Evolutionary conservation across 2,329 filamentous ascomycete genomes (phyloP).

Genomic region (Polychaeton citri): DNA sequence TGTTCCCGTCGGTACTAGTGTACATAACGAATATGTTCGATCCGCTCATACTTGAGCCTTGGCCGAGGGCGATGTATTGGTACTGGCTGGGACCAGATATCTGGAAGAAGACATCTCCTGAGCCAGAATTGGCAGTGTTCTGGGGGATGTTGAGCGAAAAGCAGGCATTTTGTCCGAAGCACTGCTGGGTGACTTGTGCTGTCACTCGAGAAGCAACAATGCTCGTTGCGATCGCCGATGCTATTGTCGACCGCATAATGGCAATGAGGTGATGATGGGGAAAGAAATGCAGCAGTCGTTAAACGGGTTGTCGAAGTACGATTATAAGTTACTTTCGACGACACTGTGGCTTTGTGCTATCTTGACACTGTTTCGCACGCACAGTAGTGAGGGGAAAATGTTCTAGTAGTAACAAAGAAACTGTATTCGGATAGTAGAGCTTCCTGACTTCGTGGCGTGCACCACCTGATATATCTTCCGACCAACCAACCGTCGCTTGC

Average conservation of each 20-base stretch:
- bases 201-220: neutral
- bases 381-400: too few relatives aligned
- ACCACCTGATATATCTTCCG: too few relatives aligned
- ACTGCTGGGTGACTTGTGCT: constrained; percentile 5
- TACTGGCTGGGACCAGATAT: constrained; percentile 40
- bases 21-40: constrained; percentile 49
- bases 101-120: constrained; percentile 45
- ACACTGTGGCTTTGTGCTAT: too few relatives aligned
- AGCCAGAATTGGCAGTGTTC: constrained; percentile 35
- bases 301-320: too few relatives aligned
- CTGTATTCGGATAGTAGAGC: too few relatives aligned
- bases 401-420: too few relatives aligned
- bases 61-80: constrained; percentile 43
- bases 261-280: too few relatives aligned
- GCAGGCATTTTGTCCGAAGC: constrained; percentile 19
- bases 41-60: constrained; percentile 40
- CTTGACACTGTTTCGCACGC: too few relatives aligned
- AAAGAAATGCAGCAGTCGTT: too few relatives aligned
- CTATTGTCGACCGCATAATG: neutral
- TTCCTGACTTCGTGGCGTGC: too few relatives aligned
- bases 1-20: constrained; percentile 35
- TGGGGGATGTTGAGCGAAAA: constrained; percentile 43
- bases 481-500: too few relatives aligned
- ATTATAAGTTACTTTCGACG: too few relatives aligned
- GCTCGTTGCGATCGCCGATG: neutral